Percentiles rank a stretch among this genome's conserved stretches.
phyloP scores from a whole-genome alignment of 169 alveolate genomes.

The Cyclospora cayetanensis region DNA sequence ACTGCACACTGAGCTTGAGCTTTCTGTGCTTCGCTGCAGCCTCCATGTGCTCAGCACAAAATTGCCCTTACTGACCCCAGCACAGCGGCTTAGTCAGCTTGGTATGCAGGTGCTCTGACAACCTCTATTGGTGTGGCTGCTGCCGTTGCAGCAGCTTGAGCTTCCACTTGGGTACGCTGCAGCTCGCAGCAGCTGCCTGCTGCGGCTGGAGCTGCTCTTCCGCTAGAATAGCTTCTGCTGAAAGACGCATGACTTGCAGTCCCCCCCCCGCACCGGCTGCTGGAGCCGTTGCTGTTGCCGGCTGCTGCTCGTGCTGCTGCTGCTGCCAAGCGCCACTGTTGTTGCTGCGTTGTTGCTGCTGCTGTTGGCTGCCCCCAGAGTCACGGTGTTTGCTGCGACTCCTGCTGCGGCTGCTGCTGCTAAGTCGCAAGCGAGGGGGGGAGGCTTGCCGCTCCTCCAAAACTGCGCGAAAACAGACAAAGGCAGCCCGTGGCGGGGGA shows the following conservation, averaged over 20 bases:
- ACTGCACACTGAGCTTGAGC: too few relatives aligned
- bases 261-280: background rate
- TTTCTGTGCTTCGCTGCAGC: too few relatives aligned
- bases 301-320: too few relatives aligned
- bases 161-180: background rate
- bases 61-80: too few relatives aligned
- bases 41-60: too few relatives aligned
- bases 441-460: background rate
- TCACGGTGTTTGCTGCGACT: background rate
- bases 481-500: too few relatives aligned
- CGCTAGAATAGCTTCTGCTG: background rate
- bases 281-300: background rate
- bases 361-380: background rate
- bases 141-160: background rate
- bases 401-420: conserved; percentile 16
- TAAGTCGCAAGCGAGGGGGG: background rate
- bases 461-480: too few relatives aligned
- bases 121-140: background rate
- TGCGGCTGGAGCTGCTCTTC: background rate
- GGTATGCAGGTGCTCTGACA: too few relatives aligned
- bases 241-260: background rate
- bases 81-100: too few relatives aligned
- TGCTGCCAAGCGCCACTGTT: background rate
- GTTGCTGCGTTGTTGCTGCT: background rate
- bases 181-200: background rate